Evolutionary conservation across 139 green algal genomes (phyloP), one percentile per base, ranked within the genome.

Genomic region (Axilococcus clingmanii): DNA sequence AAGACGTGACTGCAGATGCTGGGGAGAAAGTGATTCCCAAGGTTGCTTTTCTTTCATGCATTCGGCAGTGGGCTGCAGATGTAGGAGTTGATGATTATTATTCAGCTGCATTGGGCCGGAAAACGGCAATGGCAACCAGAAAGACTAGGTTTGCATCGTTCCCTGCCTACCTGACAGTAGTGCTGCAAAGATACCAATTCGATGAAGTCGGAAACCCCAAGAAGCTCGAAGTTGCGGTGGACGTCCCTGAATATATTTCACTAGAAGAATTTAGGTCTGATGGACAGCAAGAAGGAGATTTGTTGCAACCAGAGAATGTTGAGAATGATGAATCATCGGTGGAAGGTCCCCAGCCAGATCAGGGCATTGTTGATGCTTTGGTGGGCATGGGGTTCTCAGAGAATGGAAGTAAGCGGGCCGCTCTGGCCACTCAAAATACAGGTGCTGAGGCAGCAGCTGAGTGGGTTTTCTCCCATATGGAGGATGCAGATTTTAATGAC

Each of bases 381-480:
- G 77, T 94, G 24, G 53, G 55, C 20, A 96, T 96, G 91, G 92
- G 92, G 43, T 99, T 99, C 56, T 65, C 59, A 7, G 79, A 82
- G 19, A 84, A 86, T 22, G 80, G 75, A 27, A 75, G 66, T 59
- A 82, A 85, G 63, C 72, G 83, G 3, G 92, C 91, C 11, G 75
- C 66, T 1, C 43, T 89, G 7, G 75, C 78, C 16, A 72, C 55
- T 20, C 22, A 32, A 24, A 76, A 73, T 59, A 28, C 23, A 4
- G 66, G 27, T 56, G 71, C 67, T 7, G 91, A 97, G 56, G 73
- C 76, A 0, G 78, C 81, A 40, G 92, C 91, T 75, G 85, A 97
- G 55, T 97, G 86, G 84, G 54, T 96, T 40, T 62, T 97, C 20
- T 55, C 42, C 0, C 89, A 97, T 79, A 88, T 95, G 83, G 85